Evolutionary conservation across 2,329 filamentous ascomycete genomes (phyloP), one percentile per base, ranked within the genome.

Genomic region (Aspergillus pseudoglaucus): DNA sequence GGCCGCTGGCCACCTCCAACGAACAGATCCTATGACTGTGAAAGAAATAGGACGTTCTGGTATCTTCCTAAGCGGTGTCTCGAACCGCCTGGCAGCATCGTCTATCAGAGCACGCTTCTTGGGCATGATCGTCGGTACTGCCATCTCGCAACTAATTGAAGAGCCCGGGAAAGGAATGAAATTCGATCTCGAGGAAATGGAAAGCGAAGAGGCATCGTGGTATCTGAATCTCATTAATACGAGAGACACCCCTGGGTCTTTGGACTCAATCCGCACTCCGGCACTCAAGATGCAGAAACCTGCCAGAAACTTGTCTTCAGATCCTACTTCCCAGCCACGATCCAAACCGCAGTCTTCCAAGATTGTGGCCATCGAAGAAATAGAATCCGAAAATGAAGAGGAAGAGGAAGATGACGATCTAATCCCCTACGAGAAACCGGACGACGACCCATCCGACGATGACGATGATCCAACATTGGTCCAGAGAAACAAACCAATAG

Each of bases 381-480:
- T 90, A 8, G 77, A 80, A 0, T 77, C 80, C 1, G 70, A 75
- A 17, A 53, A 50, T 18, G 58, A 53, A 6, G 73, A 75, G 41
- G 79, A 82, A 27, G 81, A 84, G 14, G 86, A 87, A 0, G 88
- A 89, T 59, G 90, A 87, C 1, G 93, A 98, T 56, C 79, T 83
- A 12, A 12, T 30, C 25, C 25, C 25, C 9, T 30, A 30, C 25
- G 79, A 82, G 27, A 81, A 84, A n/a, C 86, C 87, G 0, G 88
- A 89, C 60, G 90, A 87, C 1, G 93, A 98, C 56, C 79, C 82
- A 0, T 88, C 94, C 62, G 93, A 98, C 62, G 91, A 89, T 0
- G 90, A 96, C 48, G 90, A 96, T 33, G 94, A 98, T 58, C 85
- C 93, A 4, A 95, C 90, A 0, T 74, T 95, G 15, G 79, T 97